These are phyloP conservation scores for Anacardium occidentale DNA, from an alignment of 345 rosid genomes.

Conservation along the genomic window DNA sequence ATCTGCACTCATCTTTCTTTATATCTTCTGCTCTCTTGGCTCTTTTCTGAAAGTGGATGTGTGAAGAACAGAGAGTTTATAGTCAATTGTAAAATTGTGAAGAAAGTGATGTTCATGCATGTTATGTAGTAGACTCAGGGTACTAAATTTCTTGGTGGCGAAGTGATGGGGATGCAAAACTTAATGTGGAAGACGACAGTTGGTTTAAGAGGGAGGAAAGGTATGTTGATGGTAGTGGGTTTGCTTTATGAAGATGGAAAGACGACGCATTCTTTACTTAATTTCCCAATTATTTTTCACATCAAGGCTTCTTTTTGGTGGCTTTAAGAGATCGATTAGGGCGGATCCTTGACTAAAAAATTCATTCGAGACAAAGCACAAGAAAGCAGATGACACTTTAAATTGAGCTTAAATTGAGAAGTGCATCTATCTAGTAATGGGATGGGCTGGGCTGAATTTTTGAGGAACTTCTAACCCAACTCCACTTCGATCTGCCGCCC, in stretches of 20 bases:
- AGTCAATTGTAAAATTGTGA: conserved; percentile 3
- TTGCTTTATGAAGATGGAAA: conserved; percentile 46
- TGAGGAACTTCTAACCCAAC: too few relatives aligned
- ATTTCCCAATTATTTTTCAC: conserved; percentile 28
- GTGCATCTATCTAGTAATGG: too few relatives aligned
- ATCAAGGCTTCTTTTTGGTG: conserved; percentile 24
- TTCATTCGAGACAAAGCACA: neutral
- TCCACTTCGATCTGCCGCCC: conserved; percentile 1
- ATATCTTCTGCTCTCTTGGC: neutral
- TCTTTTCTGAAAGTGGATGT: neutral
- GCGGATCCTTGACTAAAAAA: conserved; percentile 30
- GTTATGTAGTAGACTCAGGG: conserved; percentile 28
- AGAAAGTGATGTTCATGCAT: conserved; percentile 5
- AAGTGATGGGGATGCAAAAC: conserved; percentile 57
- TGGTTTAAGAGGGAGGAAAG: conserved; percentile 41
- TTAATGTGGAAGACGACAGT: conserved; percentile 34
- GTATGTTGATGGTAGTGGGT: conserved; percentile 40
- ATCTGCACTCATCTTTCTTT: conserved; percentile 53
- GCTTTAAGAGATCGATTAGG: conserved; percentile 24
- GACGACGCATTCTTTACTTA: conserved; percentile 17
- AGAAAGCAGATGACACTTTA: conserved; percentile 19
- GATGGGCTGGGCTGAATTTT: too few relatives aligned
- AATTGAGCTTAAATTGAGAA: too few relatives aligned
- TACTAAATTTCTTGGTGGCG: conserved; percentile 43
- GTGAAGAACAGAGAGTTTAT: conserved; percentile 5